Evolutionary conservation across 225 moss, liverwort and hornwort genomes (phyloP).

Genomic region (Ulota crispa): DNA sequence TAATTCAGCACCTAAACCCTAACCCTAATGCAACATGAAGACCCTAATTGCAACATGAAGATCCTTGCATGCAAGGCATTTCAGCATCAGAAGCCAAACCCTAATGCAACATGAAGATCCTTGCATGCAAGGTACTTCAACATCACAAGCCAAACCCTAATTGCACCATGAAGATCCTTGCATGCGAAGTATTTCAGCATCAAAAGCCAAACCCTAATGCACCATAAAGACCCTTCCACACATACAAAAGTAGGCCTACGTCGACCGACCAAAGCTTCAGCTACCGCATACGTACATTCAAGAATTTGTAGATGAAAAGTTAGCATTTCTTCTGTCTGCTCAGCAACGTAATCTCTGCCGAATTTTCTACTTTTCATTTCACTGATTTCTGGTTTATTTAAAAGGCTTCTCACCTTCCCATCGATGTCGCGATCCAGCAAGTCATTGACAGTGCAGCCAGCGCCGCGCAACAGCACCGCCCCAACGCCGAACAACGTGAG

Average conservation of each 20-base stretch:
- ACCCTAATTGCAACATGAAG: too few species aligned
- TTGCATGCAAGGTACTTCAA: too few species aligned
- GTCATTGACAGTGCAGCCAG: slow-evolving; percentile 98
- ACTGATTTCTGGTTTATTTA: background rate
- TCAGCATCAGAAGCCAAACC: too few species aligned
- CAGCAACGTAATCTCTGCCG: background rate
- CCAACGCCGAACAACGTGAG: slow-evolving; percentile 86
- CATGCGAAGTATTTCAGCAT: too few species aligned
- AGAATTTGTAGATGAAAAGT: background rate
- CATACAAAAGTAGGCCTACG: background rate
- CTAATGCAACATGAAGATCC: too few species aligned
- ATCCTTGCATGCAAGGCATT: too few species aligned
- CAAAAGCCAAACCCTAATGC: too few species aligned
- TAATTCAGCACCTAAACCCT: too few species aligned
- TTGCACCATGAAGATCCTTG: too few species aligned
- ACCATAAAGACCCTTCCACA: too few species aligned
- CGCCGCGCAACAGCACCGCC: slow-evolving; percentile 87
- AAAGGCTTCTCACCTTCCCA: slow-evolving; percentile 52
- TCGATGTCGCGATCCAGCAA: slow-evolving; percentile 94
- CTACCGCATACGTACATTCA: background rate
- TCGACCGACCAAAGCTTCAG: background rate
- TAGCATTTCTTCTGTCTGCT: background rate
- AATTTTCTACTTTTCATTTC: background rate
- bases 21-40: too few species aligned
- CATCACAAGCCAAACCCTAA: too few species aligned